A percentile compares a stretch with the other conserved stretches of the same genome.
These are phyloP conservation scores for Geosmithia putterillii DNA, from an alignment of 2,329 filamentous ascomycete species.

Conservation along the genomic window DNA sequence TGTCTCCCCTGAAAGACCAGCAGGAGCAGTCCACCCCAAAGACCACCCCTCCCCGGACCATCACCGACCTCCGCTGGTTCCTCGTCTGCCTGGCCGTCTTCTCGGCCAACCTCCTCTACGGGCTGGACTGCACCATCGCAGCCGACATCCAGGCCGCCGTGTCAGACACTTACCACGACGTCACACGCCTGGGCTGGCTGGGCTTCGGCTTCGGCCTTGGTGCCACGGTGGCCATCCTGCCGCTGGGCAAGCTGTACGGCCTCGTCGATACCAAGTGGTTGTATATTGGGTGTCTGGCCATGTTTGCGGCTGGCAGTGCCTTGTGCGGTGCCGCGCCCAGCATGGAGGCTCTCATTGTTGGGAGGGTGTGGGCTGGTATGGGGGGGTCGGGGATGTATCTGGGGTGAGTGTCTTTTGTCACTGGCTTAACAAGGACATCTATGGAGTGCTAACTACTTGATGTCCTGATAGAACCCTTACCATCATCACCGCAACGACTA, in stretches of 20 bases:
- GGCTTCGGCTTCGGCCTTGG: constrained; percentile 8
- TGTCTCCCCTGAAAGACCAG: no score
- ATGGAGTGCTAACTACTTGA: not conserved
- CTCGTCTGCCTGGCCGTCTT: no score
- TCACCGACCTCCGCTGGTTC: no score
- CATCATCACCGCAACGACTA: constrained; percentile 9
- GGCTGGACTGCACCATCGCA: constrained; percentile 32
- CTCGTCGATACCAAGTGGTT: constrained; percentile 31
- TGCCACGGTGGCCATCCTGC: constrained; percentile 7
- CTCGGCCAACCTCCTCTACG: constrained; percentile 20
- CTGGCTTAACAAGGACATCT: constrained; percentile 8
- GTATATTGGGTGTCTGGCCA: constrained; percentile 11
- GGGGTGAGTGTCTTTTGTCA: constrained; percentile 6
- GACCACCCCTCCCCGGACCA: no score
- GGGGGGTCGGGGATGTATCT: constrained; percentile 20
- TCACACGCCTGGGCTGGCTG: not conserved
- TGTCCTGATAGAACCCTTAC: constrained; percentile 4
- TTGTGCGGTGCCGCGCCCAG: constrained; percentile 28
- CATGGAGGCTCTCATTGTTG: constrained; percentile 32
- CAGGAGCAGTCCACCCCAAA: no score
- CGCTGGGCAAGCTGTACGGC: constrained; percentile 8
- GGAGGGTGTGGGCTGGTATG: constrained; percentile 27
- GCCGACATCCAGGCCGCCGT: constrained; percentile 22
- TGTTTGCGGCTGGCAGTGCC: constrained; percentile 16
- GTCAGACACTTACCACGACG: not conserved